Conservation (phyloP, 2,329 filamentous ascomycete genomes). For the Monilinia laxa region DNA sequence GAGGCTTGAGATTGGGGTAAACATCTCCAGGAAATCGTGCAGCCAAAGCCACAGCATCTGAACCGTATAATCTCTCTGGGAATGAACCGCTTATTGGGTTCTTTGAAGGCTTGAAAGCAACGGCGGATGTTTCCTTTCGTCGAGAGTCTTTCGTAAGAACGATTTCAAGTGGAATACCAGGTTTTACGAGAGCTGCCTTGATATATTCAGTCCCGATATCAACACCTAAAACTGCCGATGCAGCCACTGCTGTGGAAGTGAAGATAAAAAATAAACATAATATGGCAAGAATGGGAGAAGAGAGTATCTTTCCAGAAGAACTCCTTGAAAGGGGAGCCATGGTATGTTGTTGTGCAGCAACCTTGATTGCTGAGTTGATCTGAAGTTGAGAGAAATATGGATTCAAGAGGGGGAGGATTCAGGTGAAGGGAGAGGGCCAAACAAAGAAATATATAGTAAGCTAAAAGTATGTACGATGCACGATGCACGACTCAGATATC, state of each 20-base stretch:
- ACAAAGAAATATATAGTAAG: slow-evolving; percentile 18
- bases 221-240: slow-evolving; percentile 78
- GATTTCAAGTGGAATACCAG: slow-evolving; percentile 94
- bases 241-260: slow-evolving; percentile 41
- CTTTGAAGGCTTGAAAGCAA: slow-evolving; percentile 88
- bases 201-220: slow-evolving; percentile 96
- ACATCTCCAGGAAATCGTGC: slow-evolving; percentile 89
- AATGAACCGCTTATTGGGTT: slow-evolving; percentile 64
- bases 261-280: slow-evolving; percentile 40
- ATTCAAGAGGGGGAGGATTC: slow-evolving; percentile 21
- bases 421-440: neutral
- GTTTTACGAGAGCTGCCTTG: slow-evolving; percentile 94
- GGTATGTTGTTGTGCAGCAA: slow-evolving; percentile 27
- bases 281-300: slow-evolving; percentile 35
- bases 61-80: slow-evolving; percentile 89
- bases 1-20: slow-evolving; percentile 87
- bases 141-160: slow-evolving; percentile 97
- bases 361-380: slow-evolving; percentile 36
- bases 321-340: slow-evolving; percentile 34
- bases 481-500: slow-evolving; percentile 24
- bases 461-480: slow-evolving; percentile 22
- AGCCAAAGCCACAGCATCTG: slow-evolving; percentile 83
- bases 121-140: slow-evolving; percentile 86
- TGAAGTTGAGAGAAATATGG: slow-evolving; percentile 22
- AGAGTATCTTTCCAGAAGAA: slow-evolving; percentile 29